Evolutionary conservation across 306 rosid species (phyloP).

Genomic region (Prunus mongolica): DNA sequence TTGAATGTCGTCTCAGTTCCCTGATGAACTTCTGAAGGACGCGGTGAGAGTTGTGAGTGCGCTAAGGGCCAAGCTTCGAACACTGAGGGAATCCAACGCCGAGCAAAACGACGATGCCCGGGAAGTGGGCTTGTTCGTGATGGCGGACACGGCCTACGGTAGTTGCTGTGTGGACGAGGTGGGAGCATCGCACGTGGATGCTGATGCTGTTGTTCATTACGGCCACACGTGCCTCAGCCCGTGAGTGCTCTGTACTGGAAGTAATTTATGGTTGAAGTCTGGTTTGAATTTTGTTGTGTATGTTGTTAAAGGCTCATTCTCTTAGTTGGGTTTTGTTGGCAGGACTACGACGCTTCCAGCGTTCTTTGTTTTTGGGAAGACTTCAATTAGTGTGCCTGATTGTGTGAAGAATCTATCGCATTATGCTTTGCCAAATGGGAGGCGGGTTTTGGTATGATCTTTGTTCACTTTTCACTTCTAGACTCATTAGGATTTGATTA

Average conservation of each 20-base stretch:
- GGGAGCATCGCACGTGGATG: conserved; percentile 74
- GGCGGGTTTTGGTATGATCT: conserved; percentile 53
- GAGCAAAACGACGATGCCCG: conserved; percentile 19
- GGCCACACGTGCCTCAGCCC: conserved; percentile 92
- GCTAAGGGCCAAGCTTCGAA: conserved; percentile 44
- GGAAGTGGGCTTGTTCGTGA: conserved; percentile 53
- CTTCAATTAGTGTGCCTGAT: conserved; percentile 43
- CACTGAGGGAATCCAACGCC: conserved; percentile 20
- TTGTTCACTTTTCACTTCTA: background rate
- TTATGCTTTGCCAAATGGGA: conserved; percentile 37
- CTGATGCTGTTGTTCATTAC: conserved; percentile 80
- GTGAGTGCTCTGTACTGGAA: conserved; percentile 38
- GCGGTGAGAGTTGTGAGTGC: conserved; percentile 58
- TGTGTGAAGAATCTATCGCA: conserved; percentile 46
- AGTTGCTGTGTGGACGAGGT: conserved; percentile 95
- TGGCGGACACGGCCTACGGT: conserved; percentile 91
- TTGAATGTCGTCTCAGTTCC: conserved; percentile 51
- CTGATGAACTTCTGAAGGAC: conserved; percentile 75
- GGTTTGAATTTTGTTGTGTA: no score
- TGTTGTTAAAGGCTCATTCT: background rate
- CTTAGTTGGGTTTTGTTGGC: conserved; percentile 16
- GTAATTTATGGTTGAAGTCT: background rate
- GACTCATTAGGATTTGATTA: background rate
- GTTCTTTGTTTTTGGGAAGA: conserved; percentile 70
- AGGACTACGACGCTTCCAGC: conserved; percentile 83